Evolutionary conservation across 1,284 basidiomycete species (phyloP), one percentile per base, ranked within the genome.

Genomic region (Cryptococcus deneoformans): DNA sequence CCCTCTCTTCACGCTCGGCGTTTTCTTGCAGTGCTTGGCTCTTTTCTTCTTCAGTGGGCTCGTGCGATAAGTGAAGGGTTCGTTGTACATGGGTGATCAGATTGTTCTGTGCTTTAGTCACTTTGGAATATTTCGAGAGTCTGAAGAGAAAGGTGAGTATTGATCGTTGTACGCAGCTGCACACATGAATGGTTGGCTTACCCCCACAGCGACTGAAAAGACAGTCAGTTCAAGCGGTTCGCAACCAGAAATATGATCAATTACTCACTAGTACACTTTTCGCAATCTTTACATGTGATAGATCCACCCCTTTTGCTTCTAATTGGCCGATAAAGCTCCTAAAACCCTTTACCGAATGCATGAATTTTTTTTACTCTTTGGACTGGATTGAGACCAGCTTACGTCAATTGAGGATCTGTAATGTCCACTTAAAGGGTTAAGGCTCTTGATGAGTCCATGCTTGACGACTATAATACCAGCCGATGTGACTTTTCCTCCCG

Each of bases 401-500:
- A 82, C 84, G 56, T 81, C 78, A 57, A 82, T 80, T 1, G 81
- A 80, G 38, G 83, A 84, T 52, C 85, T 65, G 69, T 88, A 89
- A 65, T 88, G 86, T 0, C 87, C 87, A 6, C 84, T 86, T 1
- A 87, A 75, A 0, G 87, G 87, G 1, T 83, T 86, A 1, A 89
- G 75, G 2, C 81, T 85, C 56, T 85, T 82, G 52, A 89, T 83
- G 40, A 83, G 60, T 1, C 87, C 87, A 43, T 85, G 76, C 63
- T 86, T 84, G 20, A 88, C 85, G 1, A 84, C 82, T 53, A 88
- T 85, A 20, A 88, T 74, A 2, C 87, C 87, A 4, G 87, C 86
- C 1, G 85, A 86, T 0, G 84, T 84, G 7, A 87, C 68, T 60
- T 67, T 65, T 9, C 67, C 69, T 38, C 76, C 76, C 0, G 68